Base-by-base conservation (phyloP, 768 basidiomycete genomes). In the Phaffia australis region DNA sequence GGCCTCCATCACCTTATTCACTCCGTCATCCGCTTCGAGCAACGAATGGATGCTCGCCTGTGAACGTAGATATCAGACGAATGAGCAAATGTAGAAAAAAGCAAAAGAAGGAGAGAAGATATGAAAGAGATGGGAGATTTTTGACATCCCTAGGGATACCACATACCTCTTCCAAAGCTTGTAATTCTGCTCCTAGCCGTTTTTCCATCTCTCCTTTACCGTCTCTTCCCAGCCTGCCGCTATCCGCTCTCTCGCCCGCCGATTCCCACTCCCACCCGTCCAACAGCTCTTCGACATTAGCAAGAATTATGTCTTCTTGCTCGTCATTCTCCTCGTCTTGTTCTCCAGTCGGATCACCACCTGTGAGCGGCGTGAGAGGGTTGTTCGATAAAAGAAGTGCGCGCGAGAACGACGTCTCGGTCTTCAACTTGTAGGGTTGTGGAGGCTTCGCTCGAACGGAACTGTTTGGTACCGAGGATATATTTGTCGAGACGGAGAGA, bases 21-120 rank as follows among this genome's bases (percentile, higher is more conserved):
- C 85, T 35, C 94, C 83, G 73, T 97, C 92, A 74, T 99, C 95
- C 11, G 87, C 87, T 77, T 98, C 95, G 55, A 98, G 80, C 78
- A 98, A 97, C 2, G 95, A 95, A 75, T 98, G 89, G 42, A 98
- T 88, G 73, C 94, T 97, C 1, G 94, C 94, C 93, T 94, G 71
- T 18, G 6, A 66, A 52, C 42, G 56, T 66, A 46, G 58, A 64
- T 49, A 56, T 16, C 18, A 58, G 50, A 35, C 18, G 62, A 11
- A 47, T 67, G 35, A 64, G 56, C n/a, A 16, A 9, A 23, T 11
- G 55, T 47, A 47, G 18, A 56, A 7, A 30, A 7, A 5, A 5
- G 29, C 0, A 25, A n/a, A 1, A 14, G 21, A 25, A 56, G 18
- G 42, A 7, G 15, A 3, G 42, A 42, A 49, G 32, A 61, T 32